These are phyloP conservation scores for Xylaria sp. DNA, from an alignment of 2,329 filamentous ascomycete species.

Conservation along the genomic window DNA sequence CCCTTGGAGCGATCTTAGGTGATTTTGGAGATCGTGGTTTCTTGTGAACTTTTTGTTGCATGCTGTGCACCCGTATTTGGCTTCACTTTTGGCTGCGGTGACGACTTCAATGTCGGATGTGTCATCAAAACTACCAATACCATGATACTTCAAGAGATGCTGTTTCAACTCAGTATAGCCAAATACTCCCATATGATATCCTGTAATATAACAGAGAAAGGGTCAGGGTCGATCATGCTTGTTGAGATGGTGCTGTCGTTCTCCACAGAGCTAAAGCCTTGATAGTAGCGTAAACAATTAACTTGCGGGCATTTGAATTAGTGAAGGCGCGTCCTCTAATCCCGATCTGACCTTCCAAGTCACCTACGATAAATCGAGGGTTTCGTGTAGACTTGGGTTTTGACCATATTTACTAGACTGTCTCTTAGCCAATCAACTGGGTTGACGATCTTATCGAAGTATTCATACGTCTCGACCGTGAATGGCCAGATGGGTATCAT, in stretches of 20 bases:
- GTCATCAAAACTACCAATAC: constrained; percentile 33
- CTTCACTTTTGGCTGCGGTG: constrained; percentile 20
- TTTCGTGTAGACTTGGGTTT: constrained; percentile 32
- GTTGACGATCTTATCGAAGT: constrained; percentile 29
- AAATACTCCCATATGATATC: constrained; percentile 47
- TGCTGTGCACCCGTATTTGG: constrained; percentile 29
- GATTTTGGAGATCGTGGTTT: constrained; percentile 38
- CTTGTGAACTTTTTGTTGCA: constrained; percentile 41
- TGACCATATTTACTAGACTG: constrained; percentile 31
- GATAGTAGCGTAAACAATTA: constrained; percentile 52
- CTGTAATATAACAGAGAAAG: constrained; percentile 48
- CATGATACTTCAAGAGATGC: constrained; percentile 44
- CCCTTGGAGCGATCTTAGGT: constrained; percentile 37
- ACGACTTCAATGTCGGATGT: constrained; percentile 20
- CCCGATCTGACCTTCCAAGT: constrained; percentile 33
- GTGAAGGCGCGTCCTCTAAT: constrained; percentile 39
- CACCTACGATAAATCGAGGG: constrained; percentile 34
- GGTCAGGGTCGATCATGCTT: constrained; percentile 52
- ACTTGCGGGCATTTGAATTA: constrained; percentile 43
- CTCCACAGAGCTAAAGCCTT: constrained; percentile 49
- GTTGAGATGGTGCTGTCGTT: constrained; percentile 49
- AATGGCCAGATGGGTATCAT: no score
- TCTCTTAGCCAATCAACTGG: constrained; percentile 36
- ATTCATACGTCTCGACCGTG: constrained; percentile 18
- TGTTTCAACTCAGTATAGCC: constrained; percentile 51